These are phyloP conservation scores for Trypanosoma avium DNA, from an alignment of 208 protist genomes.

Conservation along the genomic window DNA sequence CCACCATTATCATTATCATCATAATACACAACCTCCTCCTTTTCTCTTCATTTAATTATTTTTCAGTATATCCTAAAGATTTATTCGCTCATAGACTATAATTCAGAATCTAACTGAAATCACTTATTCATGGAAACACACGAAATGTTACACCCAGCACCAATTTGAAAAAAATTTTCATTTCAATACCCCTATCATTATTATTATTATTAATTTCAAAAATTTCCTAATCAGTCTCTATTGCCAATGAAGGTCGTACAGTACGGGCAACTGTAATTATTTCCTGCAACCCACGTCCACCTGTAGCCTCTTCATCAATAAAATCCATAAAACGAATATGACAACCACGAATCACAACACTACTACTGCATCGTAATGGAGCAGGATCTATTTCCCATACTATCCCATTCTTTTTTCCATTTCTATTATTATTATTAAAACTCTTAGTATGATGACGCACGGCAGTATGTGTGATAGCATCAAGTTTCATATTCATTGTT, in stretches of 20 bases:
- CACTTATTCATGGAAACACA: too few relatives aligned
- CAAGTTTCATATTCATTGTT: slow-evolving; percentile 80
- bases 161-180: too few relatives aligned
- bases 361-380: slow-evolving; percentile 54
- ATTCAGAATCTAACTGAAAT: too few relatives aligned
- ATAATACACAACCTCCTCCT: not conserved
- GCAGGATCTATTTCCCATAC: slow-evolving; percentile 42
- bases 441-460: slow-evolving; percentile 30
- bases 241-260: slow-evolving; percentile 16
- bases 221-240: not conserved
- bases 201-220: not conserved
- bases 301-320: slow-evolving; percentile 43
- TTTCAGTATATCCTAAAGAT: not conserved
- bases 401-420: not conserved
- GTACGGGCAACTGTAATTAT: slow-evolving; percentile 26
- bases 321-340: slow-evolving; percentile 72
- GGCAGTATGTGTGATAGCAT: slow-evolving; percentile 58
- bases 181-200: not conserved
- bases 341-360: slow-evolving; percentile 64
- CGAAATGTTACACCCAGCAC: too few relatives aligned
- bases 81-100: not conserved
- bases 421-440: slow-evolving; percentile 18
- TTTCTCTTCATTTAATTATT: not conserved
- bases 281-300: slow-evolving; percentile 49
- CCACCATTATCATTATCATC: not conserved